Evolutionary conservation across 2,329 filamentous ascomycete species (phyloP).

Genomic region (Sporothrix brasiliensis): DNA sequence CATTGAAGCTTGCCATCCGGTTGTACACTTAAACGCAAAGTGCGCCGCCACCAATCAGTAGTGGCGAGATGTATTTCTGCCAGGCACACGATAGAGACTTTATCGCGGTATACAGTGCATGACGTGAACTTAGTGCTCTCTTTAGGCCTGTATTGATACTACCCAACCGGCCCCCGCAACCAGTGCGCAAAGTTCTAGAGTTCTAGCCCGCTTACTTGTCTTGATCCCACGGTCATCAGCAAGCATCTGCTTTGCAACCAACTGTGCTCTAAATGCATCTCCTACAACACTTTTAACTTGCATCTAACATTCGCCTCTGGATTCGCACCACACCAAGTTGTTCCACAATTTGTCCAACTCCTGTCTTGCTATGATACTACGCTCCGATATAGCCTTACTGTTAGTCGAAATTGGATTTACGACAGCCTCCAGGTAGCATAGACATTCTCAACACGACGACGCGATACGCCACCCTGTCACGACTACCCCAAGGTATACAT

Average conservation of each 20-base stretch:
- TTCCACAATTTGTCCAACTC: too few species aligned
- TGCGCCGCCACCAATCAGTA: neutral
- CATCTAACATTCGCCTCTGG: too few species aligned
- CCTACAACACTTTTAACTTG: too few species aligned
- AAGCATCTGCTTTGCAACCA: too few species aligned
- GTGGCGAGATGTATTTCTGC: neutral
- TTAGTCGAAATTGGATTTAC: neutral
- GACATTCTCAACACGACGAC: neutral
- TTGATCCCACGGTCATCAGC: neutral
- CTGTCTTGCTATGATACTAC: too few species aligned
- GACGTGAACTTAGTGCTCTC: neutral
- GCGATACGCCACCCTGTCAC: neutral
- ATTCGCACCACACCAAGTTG: too few species aligned
- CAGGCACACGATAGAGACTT: neutral
- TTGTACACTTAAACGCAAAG: neutral
- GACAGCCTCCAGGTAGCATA: constrained; percentile 1
- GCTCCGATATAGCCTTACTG: neutral
- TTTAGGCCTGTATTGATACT: neutral
- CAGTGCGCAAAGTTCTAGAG: neutral
- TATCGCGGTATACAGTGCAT: neutral
- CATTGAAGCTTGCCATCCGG: constrained; percentile 1
- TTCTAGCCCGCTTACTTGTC: neutral
- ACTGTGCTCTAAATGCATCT: too few species aligned
- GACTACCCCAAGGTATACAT: neutral
- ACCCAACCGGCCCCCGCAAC: neutral